These are phyloP conservation scores for Nemania sp. DNA, from an alignment of 2,329 filamentous ascomycete genomes.

Conservation along the genomic window DNA sequence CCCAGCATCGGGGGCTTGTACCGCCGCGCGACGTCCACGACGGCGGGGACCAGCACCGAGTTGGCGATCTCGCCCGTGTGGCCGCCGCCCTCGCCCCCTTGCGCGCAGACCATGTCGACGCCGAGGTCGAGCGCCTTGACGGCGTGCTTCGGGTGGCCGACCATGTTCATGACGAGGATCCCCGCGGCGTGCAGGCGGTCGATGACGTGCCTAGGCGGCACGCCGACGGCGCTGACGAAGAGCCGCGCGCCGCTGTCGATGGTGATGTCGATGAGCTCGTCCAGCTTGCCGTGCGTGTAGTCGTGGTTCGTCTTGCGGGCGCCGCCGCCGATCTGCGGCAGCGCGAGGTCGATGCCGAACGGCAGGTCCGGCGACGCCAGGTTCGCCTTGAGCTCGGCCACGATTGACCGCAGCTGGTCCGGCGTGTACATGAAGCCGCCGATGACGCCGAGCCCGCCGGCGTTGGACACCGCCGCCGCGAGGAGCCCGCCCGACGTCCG, in stretches of 20 bases:
- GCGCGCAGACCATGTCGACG: slow-evolving; percentile 88
- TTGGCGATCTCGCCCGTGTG: slow-evolving; percentile 89
- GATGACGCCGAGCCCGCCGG: slow-evolving; percentile 80
- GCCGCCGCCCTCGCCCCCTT: slow-evolving; percentile 91
- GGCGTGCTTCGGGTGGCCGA: slow-evolving; percentile 89
- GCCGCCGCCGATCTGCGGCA: slow-evolving; percentile 83
- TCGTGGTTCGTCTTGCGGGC: slow-evolving; percentile 94
- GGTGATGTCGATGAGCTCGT: slow-evolving; percentile 84
- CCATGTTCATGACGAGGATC: slow-evolving; percentile 96
- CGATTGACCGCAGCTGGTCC: slow-evolving; percentile 74
- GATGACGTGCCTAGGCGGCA: slow-evolving; percentile 76
- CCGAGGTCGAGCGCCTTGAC: slow-evolving; percentile 84
- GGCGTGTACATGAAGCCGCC: slow-evolving; percentile 75
- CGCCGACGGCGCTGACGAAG: slow-evolving; percentile 87
- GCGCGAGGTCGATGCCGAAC: slow-evolving; percentile 88
- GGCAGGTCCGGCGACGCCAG: slow-evolving; percentile 70
- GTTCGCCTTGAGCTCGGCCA: slow-evolving; percentile 81
- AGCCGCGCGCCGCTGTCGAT: slow-evolving; percentile 82
- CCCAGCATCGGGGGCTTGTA: slow-evolving; percentile 72
- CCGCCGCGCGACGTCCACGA: slow-evolving; percentile 78
- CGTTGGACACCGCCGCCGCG: slow-evolving; percentile 86
- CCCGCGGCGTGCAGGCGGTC: slow-evolving; percentile 77
- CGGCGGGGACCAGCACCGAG: slow-evolving; percentile 83
- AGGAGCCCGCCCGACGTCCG: slow-evolving; percentile 77
- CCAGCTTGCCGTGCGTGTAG: slow-evolving; percentile 87